phyloP scores from a whole-genome alignment of 352 stramenopile species.

The Lagenidium giganteum region DNA sequence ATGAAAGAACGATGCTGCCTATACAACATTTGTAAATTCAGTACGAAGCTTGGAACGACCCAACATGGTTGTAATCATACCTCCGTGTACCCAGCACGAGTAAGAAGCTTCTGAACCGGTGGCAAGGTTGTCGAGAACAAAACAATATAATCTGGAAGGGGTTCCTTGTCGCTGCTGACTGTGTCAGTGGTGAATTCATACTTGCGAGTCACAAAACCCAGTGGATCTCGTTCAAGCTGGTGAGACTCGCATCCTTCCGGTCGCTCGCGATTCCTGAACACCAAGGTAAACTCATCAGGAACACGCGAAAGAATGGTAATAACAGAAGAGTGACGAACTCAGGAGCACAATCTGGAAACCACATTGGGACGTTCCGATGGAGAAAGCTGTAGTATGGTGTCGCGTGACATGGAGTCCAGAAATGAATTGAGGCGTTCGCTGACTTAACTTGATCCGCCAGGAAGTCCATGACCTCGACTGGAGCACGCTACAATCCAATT shows the following conservation, averaged over 20 bases:
- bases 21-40: not conserved
- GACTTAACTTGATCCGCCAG: slow-evolving; percentile 27
- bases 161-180: slow-evolving; percentile 12
- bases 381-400: slow-evolving; percentile 87
- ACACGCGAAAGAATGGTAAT: not conserved
- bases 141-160: slow-evolving; percentile 61
- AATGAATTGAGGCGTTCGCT: slow-evolving; percentile 58
- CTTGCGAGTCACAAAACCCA: slow-evolving; percentile 40
- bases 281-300: not conserved
- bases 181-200: slow-evolving; percentile 32
- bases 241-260: slow-evolving; percentile 61
- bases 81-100: slow-evolving; percentile 30
- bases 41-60: not conserved
- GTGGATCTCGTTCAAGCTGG: slow-evolving; percentile 49
- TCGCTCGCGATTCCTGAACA: slow-evolving; percentile 47
- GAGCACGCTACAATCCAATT: slow-evolving; percentile 38
- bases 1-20: slow-evolving; percentile 60
- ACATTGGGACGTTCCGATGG: slow-evolving; percentile 79
- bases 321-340: slow-evolving; percentile 23
- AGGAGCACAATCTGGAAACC: slow-evolving; percentile 83
- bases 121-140: slow-evolving; percentile 49
- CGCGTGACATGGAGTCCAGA: slow-evolving; percentile 82
- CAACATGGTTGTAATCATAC: slow-evolving; percentile 14
- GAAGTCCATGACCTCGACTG: slow-evolving; percentile 79
- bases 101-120: slow-evolving; percentile 44